Evolutionary conservation across 2,329 filamentous ascomycete genomes (phyloP), one percentile per base, ranked within the genome.

Genomic region (Leptographium galeiforme): DNA sequence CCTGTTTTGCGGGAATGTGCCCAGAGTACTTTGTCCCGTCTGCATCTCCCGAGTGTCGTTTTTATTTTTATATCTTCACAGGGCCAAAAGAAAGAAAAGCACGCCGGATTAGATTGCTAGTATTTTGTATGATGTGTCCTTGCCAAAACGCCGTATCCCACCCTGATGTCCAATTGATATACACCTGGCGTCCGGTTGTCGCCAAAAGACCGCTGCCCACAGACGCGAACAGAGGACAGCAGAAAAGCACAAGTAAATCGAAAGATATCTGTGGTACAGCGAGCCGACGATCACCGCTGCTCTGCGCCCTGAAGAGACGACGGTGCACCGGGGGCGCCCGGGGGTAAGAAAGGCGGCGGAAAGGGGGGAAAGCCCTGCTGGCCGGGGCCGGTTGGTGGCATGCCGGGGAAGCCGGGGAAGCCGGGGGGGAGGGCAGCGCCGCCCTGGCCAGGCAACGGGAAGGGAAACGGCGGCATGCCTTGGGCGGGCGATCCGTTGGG

Each of bases 391-490:
- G 59, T 59, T 12, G 71, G 67, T 1, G 70, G 70, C 63, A 74
- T 70, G 50, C 68, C 68, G 4, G 72, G 70, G 56, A 64, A 63
- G 18, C 57, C 62, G 2, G 69, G 69, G 57, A 64, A 64, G 44
- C 51, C 51, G 48, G 57, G 58, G 36, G 67, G 66, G 1, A 30
- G 8, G 12, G 39, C 2, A 16, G 45, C 30, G 10, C 55, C 57
- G 4, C 56, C 53, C 13, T 41, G 47, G 32, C 57, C 57, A 1
- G 54, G 54, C 1, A 57, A 38, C 11, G 72, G 70, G 57, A 74
- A 70, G 49, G 72, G 73, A 61, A 78, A 77, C 8, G 77, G 74
- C 43, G 75, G 74, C 55, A 75, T 57, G 25, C 62, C 59, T 47
- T 62, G 62, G 12, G 55, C 62, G 61, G 53, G 60, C 34, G 47